Conservation (phyloP, 2,329 filamentous ascomycete genomes). For the Lanzia echinophila region DNA sequence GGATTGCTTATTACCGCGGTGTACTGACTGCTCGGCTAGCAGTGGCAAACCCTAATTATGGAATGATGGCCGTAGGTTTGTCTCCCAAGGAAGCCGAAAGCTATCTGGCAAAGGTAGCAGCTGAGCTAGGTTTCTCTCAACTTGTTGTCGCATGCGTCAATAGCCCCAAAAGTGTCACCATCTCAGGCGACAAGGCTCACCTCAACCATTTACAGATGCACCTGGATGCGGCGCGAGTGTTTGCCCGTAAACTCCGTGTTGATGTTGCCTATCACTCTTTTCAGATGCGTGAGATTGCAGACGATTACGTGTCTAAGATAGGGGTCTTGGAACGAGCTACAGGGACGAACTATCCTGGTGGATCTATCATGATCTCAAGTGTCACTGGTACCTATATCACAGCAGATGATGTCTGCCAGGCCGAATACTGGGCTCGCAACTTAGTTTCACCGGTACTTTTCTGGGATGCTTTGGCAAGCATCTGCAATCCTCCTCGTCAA, state of each 20-base stretch:
- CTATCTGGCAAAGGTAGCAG: not conserved
- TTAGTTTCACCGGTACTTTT: conserved; percentile 35
- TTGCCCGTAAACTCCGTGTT: conserved; percentile 13
- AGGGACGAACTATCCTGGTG: not conserved
- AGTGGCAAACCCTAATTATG: not conserved
- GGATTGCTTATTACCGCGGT: conserved; percentile 5
- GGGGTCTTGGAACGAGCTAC: not conserved
- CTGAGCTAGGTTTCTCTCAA: not conserved
- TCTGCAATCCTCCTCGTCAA: not conserved
- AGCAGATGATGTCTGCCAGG: conserved; percentile 22
- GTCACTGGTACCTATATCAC: not conserved
- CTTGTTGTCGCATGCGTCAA: conserved; percentile 29
- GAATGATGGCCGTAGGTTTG: conserved; percentile 1
- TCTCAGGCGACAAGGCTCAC: conserved; percentile 17
- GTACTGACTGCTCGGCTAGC: not conserved
- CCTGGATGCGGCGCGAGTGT: conserved; percentile 17
- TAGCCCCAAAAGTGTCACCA: conserved; percentile 20
- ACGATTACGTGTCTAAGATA: conserved; percentile 16
- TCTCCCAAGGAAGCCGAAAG: not conserved
- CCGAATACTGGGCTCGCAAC: conserved; percentile 39
- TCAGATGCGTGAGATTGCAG: conserved; percentile 27
- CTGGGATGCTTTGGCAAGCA: not conserved
- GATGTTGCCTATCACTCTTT: conserved; percentile 34
- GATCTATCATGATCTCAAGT: not conserved
- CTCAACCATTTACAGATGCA: conserved; percentile 12